phyloP scores from a whole-genome alignment of 441 rosid species.

The Adansonia madagascariensis region DNA sequence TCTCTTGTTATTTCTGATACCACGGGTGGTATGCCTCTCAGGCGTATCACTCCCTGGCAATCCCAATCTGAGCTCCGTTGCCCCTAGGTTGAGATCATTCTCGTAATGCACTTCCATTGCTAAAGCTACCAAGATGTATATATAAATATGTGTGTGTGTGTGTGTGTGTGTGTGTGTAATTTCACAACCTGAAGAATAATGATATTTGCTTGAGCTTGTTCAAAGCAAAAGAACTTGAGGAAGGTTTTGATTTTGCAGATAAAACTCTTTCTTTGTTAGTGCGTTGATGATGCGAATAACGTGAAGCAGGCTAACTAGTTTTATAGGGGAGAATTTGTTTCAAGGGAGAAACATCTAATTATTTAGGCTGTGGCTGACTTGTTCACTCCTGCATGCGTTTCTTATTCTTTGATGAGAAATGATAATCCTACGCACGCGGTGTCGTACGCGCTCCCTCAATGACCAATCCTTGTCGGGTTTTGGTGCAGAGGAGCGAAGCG shows the following conservation, averaged over 20 bases:
- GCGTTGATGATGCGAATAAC: conserved; percentile 33
- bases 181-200: neutral
- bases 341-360: neutral
- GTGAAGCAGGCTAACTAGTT: conserved; percentile 28
- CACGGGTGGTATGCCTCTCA: conserved; percentile 31
- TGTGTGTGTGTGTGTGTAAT: neutral
- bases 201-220: neutral
- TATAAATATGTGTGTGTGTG: too few relatives aligned
- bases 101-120: conserved; percentile 43
- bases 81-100: conserved; percentile 46
- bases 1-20: conserved; percentile 49
- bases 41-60: conserved; percentile 56
- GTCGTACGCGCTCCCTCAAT: conserved; percentile 15
- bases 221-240: neutral
- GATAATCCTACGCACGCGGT: conserved; percentile 31
- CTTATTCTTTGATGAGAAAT: conserved; percentile 12
- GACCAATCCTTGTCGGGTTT: conserved; percentile 6
- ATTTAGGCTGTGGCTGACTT: neutral
- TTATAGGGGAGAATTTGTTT: conserved; percentile 39
- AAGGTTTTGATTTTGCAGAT: neutral
- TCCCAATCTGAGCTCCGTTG: conserved; percentile 67
- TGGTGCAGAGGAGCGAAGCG: neutral
- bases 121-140: neutral
- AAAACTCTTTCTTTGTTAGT: neutral
- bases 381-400: conserved; percentile 37